Evolutionary conservation across 768 basidiomycete genomes (phyloP), one percentile per base, ranked within the genome.

Genomic region (Agrocybe chaxingu): DNA sequence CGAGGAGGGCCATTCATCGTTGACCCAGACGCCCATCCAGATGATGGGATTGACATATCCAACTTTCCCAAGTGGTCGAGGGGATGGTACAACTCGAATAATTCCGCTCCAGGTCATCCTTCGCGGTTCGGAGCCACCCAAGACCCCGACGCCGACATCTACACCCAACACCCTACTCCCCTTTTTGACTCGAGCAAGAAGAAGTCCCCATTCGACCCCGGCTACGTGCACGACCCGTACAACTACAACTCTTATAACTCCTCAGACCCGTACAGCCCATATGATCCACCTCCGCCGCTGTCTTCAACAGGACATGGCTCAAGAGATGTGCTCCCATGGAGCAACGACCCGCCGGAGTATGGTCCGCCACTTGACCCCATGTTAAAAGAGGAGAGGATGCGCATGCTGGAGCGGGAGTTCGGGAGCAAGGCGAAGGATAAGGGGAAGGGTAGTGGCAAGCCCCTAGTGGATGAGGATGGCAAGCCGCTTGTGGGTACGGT

Each of bases 391-490:
- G 85, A 87, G 57, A 75, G 85, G 12, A 72, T 87, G 57, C 78
- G 83, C 5, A 86, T 87, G 84, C 73, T 89, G 8, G 81, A 87
- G 60, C 76, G 76, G 12, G 84, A 87, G 54, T 89, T 87, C 61
- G 78, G 79, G 3, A 63, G 67, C n/a, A 71, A 74, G 54, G 61
- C 16, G 58, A 71, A 54, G 48, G 58, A 29, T 58, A 69, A 53
- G 56, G 62, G 50, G 51, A 63, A 52, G 40, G 50, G 54, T 29
- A 47, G 52, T 19, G 60, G 59, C 19, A 63, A 64, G 8, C 63
- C 65, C 19, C 66, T 72, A 36, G 47, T 68, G 24, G 77, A 75
- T 51, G 75, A 74, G 35, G 70, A 76, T 32, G 78, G 76, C 8
- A 76, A 78, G 54, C 76, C 74, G 12, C 51, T 78, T 3, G 64